phyloP scores from a whole-genome alignment of 805 yeast genomes.

The Metschnikowia amazonensis region DNA sequence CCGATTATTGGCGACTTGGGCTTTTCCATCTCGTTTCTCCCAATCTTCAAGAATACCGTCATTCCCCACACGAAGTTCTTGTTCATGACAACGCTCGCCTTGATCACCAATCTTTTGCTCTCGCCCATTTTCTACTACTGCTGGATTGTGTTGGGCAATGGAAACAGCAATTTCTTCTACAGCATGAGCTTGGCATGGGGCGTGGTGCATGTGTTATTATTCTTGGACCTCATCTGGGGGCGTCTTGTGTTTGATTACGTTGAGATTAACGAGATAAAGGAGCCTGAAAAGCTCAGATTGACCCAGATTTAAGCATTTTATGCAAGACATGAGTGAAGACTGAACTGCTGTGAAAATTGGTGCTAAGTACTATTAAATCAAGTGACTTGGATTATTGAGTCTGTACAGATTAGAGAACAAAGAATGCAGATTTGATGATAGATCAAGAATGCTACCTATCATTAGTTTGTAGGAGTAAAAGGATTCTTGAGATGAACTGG shows the following conservation, averaged over 20 bases:
- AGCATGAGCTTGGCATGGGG: constrained; percentile 85
- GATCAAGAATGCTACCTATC: no score
- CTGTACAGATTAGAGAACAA: no score
- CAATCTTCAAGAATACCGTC: constrained; percentile 45
- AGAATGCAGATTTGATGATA: no score
- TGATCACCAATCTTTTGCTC: constrained; percentile 52
- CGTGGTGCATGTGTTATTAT: constrained; percentile 59
- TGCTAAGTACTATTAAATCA: no score
- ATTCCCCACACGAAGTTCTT: constrained; percentile 46
- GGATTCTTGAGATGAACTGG: no score
- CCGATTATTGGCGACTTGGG: constrained; percentile 80
- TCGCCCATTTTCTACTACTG: constrained; percentile 89
- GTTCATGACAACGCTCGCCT: constrained; percentile 44
- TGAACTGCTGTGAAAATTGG: no score
- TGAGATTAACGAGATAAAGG: constrained; percentile 35
- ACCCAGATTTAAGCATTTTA: constrained; percentile 42
- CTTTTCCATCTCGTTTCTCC: constrained; percentile 34
- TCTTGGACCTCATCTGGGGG: constrained; percentile 82
- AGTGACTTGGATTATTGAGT: no score
- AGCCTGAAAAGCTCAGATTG: constrained; percentile 32
- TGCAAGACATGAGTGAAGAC: no score
- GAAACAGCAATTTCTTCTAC: constrained; percentile 93
- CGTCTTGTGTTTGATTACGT: constrained; percentile 62
- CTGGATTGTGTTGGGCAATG: constrained; percentile 93
- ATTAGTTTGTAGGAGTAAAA: no score